Conservation (phyloP, 768 basidiomycete genomes). For the Leccinum longicurvipes region DNA sequence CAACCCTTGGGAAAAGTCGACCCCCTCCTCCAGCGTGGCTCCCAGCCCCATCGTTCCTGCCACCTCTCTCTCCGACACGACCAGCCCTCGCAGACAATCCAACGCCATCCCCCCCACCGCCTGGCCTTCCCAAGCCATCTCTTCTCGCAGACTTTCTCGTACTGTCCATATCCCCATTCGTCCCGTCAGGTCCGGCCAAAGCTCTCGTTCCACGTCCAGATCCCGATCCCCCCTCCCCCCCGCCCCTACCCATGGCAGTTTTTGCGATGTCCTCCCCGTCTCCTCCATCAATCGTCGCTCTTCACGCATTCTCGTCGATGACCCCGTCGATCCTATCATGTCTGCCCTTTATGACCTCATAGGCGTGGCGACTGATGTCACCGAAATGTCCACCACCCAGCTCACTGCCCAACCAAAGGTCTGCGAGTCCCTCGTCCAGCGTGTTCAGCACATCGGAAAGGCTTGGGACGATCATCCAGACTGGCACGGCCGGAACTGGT, state of each 20-base stretch:
- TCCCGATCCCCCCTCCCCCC: constrained; percentile 91
- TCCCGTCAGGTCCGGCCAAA: constrained; percentile 68
- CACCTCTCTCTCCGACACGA: constrained; percentile 58
- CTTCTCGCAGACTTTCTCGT: constrained; percentile 82
- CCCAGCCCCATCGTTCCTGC: constrained; percentile 61
- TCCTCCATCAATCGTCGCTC: constrained; percentile 64
- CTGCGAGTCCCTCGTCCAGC: constrained; percentile 83
- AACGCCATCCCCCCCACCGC: constrained; percentile 46
- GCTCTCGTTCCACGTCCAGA: constrained; percentile 91
- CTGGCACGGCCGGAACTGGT: constrained; percentile 98
- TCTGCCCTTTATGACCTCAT: constrained; percentile 88
- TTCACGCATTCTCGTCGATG: constrained; percentile 80
- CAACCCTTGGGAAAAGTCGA: constrained; percentile 62
- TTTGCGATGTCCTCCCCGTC: constrained; percentile 49
- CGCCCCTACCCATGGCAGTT: constrained; percentile 58
- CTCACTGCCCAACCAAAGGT: constrained; percentile 83
- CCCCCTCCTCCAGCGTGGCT: constrained; percentile 47
- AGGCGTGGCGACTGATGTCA: constrained; percentile 87
- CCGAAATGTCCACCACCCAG: constrained; percentile 83
- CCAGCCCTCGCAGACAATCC: constrained; percentile 63
- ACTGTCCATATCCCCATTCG: constrained; percentile 74
- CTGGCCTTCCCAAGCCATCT: constrained; percentile 56
- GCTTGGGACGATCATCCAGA: constrained; percentile 98
- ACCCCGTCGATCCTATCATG: constrained; percentile 88
- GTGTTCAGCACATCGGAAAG: constrained; percentile 87